phyloP scores from a whole-genome alignment of 345 rosid genomes.

The Sapria himalayana region DNA sequence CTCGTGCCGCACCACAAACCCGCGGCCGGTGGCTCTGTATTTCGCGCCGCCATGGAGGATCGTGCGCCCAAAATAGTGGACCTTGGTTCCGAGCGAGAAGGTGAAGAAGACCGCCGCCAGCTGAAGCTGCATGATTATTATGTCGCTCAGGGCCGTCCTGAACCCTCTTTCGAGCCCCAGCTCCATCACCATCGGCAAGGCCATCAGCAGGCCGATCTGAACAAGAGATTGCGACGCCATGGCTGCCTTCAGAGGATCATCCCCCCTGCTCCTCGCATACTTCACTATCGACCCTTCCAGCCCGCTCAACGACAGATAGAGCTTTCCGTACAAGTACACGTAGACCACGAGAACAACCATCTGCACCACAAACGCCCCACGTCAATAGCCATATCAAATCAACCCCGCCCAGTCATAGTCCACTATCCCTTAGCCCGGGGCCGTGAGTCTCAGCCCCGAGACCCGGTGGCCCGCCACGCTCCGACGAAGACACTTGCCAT shows the following conservation, averaged over 20 bases:
- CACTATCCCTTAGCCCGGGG: too few relatives aligned
- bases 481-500: too few relatives aligned
- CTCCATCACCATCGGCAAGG: slow-evolving; percentile 97
- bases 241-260: slow-evolving; percentile 57
- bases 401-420: too few relatives aligned
- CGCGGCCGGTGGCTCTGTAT: slow-evolving; percentile 98
- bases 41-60: slow-evolving; percentile 92
- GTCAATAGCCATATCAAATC: too few relatives aligned
- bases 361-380: slow-evolving; percentile 41
- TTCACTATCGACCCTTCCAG: slow-evolving; percentile 59
- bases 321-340: slow-evolving; percentile 66
- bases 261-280: slow-evolving; percentile 42
- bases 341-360: slow-evolving; percentile 54
- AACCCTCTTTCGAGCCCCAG: slow-evolving; percentile 93
- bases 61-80: slow-evolving; percentile 84
- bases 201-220: slow-evolving; percentile 63
- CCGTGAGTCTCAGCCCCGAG: too few relatives aligned
- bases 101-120: slow-evolving; percentile 83
- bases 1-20: slow-evolving; percentile 93
- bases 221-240: slow-evolving; percentile 89
- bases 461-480: too few relatives aligned
- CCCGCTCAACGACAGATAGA: slow-evolving; percentile 76
- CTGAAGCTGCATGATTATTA: slow-evolving; percentile 94
- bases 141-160: slow-evolving; percentile 61
- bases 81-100: slow-evolving; percentile 85